phyloP scores from a whole-genome alignment of 2,329 filamentous ascomycete genomes.

The Colletotrichum graminicola region DNA sequence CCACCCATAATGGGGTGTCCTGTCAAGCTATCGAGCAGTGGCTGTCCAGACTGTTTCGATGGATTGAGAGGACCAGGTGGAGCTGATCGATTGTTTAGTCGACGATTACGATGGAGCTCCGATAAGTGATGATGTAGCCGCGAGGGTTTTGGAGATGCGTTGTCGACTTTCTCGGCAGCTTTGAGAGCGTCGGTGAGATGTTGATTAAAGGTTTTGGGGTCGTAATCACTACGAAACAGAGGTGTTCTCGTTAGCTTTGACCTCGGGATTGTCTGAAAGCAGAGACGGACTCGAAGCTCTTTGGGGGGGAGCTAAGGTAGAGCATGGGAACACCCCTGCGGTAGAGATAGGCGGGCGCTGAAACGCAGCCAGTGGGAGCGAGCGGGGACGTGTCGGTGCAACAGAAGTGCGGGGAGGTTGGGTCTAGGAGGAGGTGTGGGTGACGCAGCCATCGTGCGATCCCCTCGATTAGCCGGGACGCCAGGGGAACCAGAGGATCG shows the following conservation, averaged over 20 bases:
- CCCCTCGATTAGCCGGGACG: constrained; percentile 30
- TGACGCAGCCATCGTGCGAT: constrained; percentile 42
- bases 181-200: constrained; percentile 34
- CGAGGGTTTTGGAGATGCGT: constrained; percentile 3
- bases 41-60: constrained; percentile 30
- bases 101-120: constrained; percentile 36
- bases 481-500: constrained; percentile 13
- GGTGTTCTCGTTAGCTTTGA: constrained; percentile 35
- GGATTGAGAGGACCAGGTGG: constrained; percentile 44
- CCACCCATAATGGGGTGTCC: constrained; percentile 62
- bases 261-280: constrained; percentile 26
- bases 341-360: constrained; percentile 27
- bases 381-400: constrained; percentile 36
- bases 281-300: constrained; percentile 40
- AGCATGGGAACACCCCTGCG: constrained; percentile 41
- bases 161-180: constrained; percentile 15
- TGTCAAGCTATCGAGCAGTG: constrained; percentile 15
- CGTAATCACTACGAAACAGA: constrained; percentile 14
- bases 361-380: constrained; percentile 41
- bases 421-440: constrained; percentile 30
- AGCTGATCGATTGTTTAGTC: constrained; percentile 53
- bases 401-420: constrained; percentile 40
- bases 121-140: constrained; percentile 23
- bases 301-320: constrained; percentile 37
- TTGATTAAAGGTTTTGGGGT: constrained; percentile 30